phyloP scores from a whole-genome alignment of 1,284 basidiomycete genomes.

The Pascua sp. region DNA sequence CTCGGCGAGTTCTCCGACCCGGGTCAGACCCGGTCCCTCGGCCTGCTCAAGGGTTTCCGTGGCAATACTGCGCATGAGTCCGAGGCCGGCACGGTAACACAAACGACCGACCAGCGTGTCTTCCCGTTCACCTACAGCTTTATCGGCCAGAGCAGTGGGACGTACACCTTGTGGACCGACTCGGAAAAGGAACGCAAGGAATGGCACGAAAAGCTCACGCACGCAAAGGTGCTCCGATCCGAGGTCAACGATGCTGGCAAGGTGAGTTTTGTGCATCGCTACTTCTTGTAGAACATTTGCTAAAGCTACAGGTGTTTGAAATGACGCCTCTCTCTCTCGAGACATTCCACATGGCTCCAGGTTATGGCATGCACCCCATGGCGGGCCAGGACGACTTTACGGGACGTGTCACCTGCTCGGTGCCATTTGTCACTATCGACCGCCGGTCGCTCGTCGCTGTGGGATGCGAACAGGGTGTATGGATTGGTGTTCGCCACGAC shows the following conservation, averaged over 20 bases:
- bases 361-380: conserved; percentile 53
- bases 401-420: conserved; percentile 86
- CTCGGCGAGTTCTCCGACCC: conserved; percentile 69
- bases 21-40: conserved; percentile 32
- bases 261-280: conserved; percentile 44
- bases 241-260: conserved; percentile 88
- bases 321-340: conserved; percentile 78
- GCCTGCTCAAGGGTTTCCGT: conserved; percentile 34
- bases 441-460: conserved; percentile 81
- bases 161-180: conserved; percentile 82
- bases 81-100: conserved; percentile 11
- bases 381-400: conserved; percentile 71
- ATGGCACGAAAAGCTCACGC: conserved; percentile 86
- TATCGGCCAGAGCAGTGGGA: conserved; percentile 79
- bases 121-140: conserved; percentile 72
- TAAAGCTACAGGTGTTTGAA: conserved; percentile 60
- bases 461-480: conserved; percentile 92
- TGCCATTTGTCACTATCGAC: conserved; percentile 83
- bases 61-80: conserved; percentile 23
- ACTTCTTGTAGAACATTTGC: conserved; percentile 12
- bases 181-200: conserved; percentile 67
- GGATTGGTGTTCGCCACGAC: conserved; percentile 90
- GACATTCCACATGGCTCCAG: conserved; percentile 71
- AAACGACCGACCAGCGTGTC: conserved; percentile 62
- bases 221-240: conserved; percentile 76